Evolutionary conservation across 2,329 filamentous ascomycete genomes (phyloP).

Genomic region (Aspergillus puulaauensis): DNA sequence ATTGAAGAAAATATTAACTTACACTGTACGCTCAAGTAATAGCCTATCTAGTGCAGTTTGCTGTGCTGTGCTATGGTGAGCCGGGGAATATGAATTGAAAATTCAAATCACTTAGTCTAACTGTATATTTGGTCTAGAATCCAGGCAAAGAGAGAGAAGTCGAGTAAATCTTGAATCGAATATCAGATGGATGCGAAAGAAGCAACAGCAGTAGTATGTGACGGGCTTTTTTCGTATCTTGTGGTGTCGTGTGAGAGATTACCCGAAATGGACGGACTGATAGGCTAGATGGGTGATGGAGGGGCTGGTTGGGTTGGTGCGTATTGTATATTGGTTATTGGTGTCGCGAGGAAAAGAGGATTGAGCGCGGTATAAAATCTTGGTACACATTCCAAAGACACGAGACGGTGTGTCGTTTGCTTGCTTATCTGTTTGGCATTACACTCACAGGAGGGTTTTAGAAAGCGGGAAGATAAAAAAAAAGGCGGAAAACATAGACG

Average conservation of each 20-base stretch:
- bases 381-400: constrained; percentile 23
- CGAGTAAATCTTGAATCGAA: too few relatives aligned
- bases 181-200: not conserved
- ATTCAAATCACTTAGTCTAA: too few relatives aligned
- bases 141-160: too few relatives aligned
- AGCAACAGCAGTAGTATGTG: not conserved
- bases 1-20: too few relatives aligned
- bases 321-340: not conserved
- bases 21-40: too few relatives aligned
- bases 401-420: constrained; percentile 22
- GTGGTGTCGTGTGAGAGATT: not conserved
- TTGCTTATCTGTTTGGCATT: constrained; percentile 32
- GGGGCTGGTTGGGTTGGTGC: not conserved
- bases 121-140: too few relatives aligned
- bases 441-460: constrained; percentile 28
- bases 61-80: too few relatives aligned
- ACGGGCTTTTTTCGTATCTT: not conserved
- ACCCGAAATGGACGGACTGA: not conserved
- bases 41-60: too few relatives aligned
- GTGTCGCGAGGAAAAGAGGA: not conserved
- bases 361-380: constrained; percentile 11
- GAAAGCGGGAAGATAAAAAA: constrained; percentile 19
- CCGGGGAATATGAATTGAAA: too few relatives aligned
- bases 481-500: not conserved
- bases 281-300: not conserved